phyloP scores from a whole-genome alignment of 805 yeast species.

The Wickerhamiella occidentalis region DNA sequence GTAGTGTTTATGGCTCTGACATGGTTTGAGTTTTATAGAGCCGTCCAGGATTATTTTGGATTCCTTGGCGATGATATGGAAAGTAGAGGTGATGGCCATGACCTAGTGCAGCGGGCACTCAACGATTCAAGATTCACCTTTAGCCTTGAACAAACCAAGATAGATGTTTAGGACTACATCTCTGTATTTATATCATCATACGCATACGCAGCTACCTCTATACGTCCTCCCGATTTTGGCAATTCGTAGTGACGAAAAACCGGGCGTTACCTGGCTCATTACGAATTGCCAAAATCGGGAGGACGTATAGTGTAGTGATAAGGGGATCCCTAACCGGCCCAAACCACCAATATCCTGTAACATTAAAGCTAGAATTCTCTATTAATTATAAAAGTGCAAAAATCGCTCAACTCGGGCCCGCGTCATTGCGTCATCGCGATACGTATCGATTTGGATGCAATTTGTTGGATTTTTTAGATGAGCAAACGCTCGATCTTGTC shows the following conservation, averaged over 20 bases:
- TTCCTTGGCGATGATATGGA: constrained; percentile 27
- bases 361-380: no score
- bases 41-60: constrained; percentile 35
- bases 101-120: constrained; percentile 25
- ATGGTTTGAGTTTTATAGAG: constrained; percentile 54
- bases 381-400: not conserved
- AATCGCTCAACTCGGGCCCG: constrained; percentile 17
- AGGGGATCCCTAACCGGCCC: no score
- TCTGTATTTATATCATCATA: not conserved
- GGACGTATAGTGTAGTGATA: no score
- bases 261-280: no score
- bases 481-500: constrained; percentile 97
- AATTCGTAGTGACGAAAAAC: no score
- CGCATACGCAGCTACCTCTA: no score
- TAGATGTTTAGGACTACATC: not conserved
- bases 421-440: constrained; percentile 18
- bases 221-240: no score
- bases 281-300: no score
- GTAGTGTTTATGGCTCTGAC: constrained; percentile 59
- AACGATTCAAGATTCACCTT: constrained; percentile 21
- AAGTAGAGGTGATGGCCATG: constrained; percentile 27
- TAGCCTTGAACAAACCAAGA: constrained; percentile 14
- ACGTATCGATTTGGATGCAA: constrained; percentile 4
- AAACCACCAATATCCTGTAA: no score
- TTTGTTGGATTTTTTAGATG: constrained; percentile 38